A percentile compares a stretch with the other conserved stretches of the same genome.
These are phyloP conservation scores for Cyberlindnera americana DNA, from an alignment of 805 yeast species.

Conservation along the genomic window DNA sequence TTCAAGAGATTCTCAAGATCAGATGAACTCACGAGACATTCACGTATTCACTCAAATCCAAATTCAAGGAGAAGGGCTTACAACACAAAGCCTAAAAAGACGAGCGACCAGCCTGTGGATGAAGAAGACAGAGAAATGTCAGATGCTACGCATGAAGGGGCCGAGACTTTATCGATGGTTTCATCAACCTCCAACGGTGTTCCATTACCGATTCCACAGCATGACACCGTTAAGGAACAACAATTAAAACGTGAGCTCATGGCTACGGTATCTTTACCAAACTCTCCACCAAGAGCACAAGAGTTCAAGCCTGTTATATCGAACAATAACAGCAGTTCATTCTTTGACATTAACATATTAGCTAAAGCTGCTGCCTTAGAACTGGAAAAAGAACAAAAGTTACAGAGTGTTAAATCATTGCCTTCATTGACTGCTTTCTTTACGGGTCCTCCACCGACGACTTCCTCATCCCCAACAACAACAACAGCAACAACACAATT, in stretches of 20 bases:
- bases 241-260: conserved; percentile 15
- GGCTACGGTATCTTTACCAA: conserved; percentile 20
- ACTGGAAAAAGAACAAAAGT: conserved; percentile 28
- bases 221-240: conserved; percentile 8
- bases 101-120: conserved; percentile 1
- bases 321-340: conserved; percentile 11
- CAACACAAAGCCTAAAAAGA: conserved; percentile 33
- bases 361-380: conserved; percentile 31
- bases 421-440: conserved; percentile 28
- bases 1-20: conserved; percentile 63
- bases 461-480: background rate
- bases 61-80: conserved; percentile 59
- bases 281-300: conserved; percentile 21
- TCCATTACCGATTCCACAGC: conserved; percentile 1
- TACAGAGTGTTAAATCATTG: conserved; percentile 27
- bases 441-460: conserved; percentile 4
- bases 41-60: conserved; percentile 70
- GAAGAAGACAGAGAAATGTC: conserved; percentile 6
- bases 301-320: conserved; percentile 13
- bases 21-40: conserved; percentile 72
- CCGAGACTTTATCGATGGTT: conserved; percentile 9
- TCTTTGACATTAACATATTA: conserved; percentile 28
- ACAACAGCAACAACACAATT: conserved; percentile 10
- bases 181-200: conserved; percentile 9
- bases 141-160: conserved; percentile 2